A percentile compares a stretch with the other conserved stretches of the same genome.
These are phyloP conservation scores for Cystofilobasidium ferigula DNA, from an alignment of 768 basidiomycete genomes.

Conservation along the genomic window DNA sequence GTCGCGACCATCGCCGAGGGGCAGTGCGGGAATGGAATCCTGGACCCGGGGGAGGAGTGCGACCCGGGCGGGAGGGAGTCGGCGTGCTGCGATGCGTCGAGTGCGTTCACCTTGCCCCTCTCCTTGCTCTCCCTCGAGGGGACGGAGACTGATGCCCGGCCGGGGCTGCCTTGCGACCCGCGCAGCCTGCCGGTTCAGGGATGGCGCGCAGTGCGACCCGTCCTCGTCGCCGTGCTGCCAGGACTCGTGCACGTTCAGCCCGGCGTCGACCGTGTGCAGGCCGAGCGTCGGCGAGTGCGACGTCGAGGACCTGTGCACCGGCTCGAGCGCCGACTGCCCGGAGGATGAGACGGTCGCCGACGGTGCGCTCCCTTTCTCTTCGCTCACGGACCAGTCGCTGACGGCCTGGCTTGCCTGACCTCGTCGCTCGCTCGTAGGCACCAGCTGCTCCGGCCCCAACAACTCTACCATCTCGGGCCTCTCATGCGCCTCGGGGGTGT, in stretches of 20 bases:
- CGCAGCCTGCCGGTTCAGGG: slow-evolving; percentile 47
- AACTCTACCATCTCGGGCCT: slow-evolving; percentile 37
- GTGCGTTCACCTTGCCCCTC: slow-evolving; percentile 27
- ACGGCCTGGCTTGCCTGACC: not conserved
- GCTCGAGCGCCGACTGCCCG: slow-evolving; percentile 62
- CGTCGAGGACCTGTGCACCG: slow-evolving; percentile 60
- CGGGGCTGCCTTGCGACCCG: not conserved
- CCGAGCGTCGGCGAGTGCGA: slow-evolving; percentile 64
- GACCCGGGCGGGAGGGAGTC: slow-evolving; percentile 56
- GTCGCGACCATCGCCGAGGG: slow-evolving; percentile 30
- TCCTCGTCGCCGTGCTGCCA: slow-evolving; percentile 66
- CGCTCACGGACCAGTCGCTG: not conserved
- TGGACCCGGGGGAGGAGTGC: slow-evolving; percentile 62
- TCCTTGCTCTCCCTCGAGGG: not conserved
- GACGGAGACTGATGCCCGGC: no score
- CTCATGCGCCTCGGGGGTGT: slow-evolving; percentile 64
- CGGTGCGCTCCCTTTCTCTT: slow-evolving; percentile 44
- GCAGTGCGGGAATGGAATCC: slow-evolving; percentile 34
- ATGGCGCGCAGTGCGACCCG: slow-evolving; percentile 67
- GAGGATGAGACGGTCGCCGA: slow-evolving; percentile 52
- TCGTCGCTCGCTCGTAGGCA: not conserved
- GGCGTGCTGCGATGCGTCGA: slow-evolving; percentile 62
- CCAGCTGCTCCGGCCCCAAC: not conserved
- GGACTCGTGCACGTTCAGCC: slow-evolving; percentile 54
- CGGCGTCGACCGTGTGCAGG: slow-evolving; percentile 48